A percentile compares a stretch with the other conserved stretches of the same genome.
Evolutionary conservation across 2,329 filamentous ascomycete species (phyloP).

Genomic region (Trichophyton verrucosum): DNA sequence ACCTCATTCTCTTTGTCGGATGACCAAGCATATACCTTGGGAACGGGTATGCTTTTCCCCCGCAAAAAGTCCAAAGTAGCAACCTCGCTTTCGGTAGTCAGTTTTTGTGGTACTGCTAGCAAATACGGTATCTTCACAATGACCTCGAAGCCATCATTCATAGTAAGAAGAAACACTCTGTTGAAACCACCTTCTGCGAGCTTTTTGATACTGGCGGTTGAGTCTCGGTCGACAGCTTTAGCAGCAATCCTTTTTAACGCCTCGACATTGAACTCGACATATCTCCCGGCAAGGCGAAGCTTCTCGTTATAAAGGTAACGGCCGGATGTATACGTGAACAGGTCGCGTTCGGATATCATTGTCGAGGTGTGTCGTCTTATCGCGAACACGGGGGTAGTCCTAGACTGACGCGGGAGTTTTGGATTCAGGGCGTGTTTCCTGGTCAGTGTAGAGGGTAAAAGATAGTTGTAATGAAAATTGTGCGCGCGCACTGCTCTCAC

Average conservation of each 20-base stretch:
- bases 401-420: background rate
- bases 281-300: conserved; percentile 7
- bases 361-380: background rate
- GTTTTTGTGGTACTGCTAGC: conserved; percentile 15
- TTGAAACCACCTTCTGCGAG: conserved; percentile 19
- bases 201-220: conserved; percentile 12
- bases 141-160: conserved; percentile 15
- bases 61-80: conserved; percentile 19
- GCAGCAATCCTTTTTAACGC: conserved; percentile 10
- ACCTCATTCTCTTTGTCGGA: conserved; percentile 24
- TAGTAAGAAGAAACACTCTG: conserved; percentile 17
- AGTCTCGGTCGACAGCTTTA: conserved; percentile 4
- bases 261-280: conserved; percentile 11
- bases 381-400: background rate
- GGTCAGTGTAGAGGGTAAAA: background rate
- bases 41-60: conserved; percentile 24
- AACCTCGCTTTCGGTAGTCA: conserved; percentile 24
- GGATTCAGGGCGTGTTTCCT: background rate
- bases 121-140: conserved; percentile 19
- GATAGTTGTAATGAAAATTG: background rate
- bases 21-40: conserved; percentile 25
- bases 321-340: too few species aligned
- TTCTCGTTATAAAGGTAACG: background rate
- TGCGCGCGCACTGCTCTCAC: background rate
- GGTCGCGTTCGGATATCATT: too few species aligned